These are phyloP conservation scores for Saccharomyces uvarum DNA, from an alignment of 1,139 yeast species.

Conservation along the genomic window DNA sequence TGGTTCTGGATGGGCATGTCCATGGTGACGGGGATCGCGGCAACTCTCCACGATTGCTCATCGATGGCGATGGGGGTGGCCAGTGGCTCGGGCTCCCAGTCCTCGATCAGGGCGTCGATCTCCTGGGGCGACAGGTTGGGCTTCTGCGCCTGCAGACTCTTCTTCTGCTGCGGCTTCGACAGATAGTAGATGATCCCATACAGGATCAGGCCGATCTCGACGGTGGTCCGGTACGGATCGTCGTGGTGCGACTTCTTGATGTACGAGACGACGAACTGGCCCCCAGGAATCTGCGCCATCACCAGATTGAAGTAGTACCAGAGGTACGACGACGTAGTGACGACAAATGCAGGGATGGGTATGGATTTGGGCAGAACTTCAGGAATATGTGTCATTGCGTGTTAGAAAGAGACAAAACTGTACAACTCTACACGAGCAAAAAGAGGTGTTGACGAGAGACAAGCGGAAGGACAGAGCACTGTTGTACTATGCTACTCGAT, in stretches of 20 bases:
- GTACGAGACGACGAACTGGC: slow-evolving; percentile 64
- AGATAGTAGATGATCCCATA: slow-evolving; percentile 83
- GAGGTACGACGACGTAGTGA: slow-evolving; percentile 19
- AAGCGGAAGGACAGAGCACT: not conserved
- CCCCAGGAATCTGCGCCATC: slow-evolving; percentile 58
- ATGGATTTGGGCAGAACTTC: slow-evolving; percentile 24
- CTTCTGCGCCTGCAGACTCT: slow-evolving; percentile 66
- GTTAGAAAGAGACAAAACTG: not conserved
- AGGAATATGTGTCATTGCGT: slow-evolving; percentile 12
- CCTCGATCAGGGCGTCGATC: slow-evolving; percentile 74
- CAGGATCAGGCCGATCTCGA: slow-evolving; percentile 71
- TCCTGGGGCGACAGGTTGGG: slow-evolving; percentile 60
- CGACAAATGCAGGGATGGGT: slow-evolving; percentile 23
- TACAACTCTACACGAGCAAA: slow-evolving; percentile 23
- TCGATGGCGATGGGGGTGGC: slow-evolving; percentile 50
- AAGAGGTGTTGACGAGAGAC: not conserved
- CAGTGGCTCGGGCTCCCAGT: slow-evolving; percentile 87
- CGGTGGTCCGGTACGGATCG: slow-evolving; percentile 84
- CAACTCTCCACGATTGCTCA: slow-evolving; percentile 45
- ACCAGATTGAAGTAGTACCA: slow-evolving; percentile 19
- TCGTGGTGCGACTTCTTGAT: slow-evolving; percentile 84
- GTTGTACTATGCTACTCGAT: not conserved
- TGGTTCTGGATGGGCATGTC: slow-evolving; percentile 49
- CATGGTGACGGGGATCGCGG: slow-evolving; percentile 53
- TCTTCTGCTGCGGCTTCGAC: slow-evolving; percentile 61